Conservation (phyloP, 148 eudicot genomes). For the Vaccinium vitisidaea region DNA sequence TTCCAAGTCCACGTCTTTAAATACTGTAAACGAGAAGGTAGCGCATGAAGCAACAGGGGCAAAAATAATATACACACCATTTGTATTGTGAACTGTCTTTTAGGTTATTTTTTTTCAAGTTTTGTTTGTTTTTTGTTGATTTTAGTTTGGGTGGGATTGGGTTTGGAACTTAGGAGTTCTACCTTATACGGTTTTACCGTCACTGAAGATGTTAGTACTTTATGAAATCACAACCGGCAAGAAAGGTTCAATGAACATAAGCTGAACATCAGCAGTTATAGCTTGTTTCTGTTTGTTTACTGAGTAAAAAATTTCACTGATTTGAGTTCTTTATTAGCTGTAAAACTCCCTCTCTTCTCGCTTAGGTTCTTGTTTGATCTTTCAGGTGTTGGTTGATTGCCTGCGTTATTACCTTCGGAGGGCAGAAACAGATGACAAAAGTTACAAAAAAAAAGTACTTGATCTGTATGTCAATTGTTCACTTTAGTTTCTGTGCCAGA, state of each 20-base stretch:
- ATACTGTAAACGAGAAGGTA: neutral
- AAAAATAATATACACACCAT: neutral
- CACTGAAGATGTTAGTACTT: neutral
- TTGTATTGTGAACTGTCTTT: neutral
- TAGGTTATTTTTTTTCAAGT: too few species aligned
- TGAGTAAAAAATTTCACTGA: too few species aligned
- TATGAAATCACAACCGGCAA: neutral
- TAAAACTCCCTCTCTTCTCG: too few species aligned
- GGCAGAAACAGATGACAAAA: too few species aligned
- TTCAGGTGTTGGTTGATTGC: too few species aligned
- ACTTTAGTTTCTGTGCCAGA: too few species aligned
- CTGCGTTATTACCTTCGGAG: too few species aligned
- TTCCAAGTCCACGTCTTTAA: neutral
- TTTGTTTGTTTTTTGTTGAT: neutral
- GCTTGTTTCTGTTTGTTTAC: neutral
- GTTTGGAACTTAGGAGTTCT: neutral
- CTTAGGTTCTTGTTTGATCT: too few species aligned
- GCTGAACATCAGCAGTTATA: neutral
- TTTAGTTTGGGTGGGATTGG: neutral
- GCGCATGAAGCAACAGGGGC: neutral
- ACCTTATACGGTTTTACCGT: too few species aligned
- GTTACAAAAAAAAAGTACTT: too few species aligned
- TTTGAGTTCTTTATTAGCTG: too few species aligned
- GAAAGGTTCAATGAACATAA: neutral
- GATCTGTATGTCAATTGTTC: too few species aligned